Evolutionary conservation across 106 monocot genomes (phyloP).

Genomic region (Dendrobium catenatum): DNA sequence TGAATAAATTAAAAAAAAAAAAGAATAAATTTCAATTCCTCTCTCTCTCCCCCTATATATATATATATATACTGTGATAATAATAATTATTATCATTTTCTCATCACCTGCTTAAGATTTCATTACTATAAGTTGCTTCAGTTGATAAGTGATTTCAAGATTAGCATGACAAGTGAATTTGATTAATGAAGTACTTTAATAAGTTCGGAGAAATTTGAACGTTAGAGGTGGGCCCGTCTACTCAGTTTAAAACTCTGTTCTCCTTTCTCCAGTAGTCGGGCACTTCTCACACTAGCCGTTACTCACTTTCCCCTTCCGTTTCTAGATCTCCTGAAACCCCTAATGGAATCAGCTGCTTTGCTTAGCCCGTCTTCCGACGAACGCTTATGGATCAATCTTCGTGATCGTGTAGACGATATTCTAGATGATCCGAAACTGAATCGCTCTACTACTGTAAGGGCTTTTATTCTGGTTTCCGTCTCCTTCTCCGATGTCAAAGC

Average conservation of each 20-base stretch:
- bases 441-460: neutral
- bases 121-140: too few relatives aligned
- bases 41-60: too few relatives aligned
- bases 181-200: too few relatives aligned
- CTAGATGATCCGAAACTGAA: slow-evolving; percentile 42
- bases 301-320: slow-evolving; percentile 5
- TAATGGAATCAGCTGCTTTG: slow-evolving; percentile 29
- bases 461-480: neutral
- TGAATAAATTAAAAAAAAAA: too few relatives aligned
- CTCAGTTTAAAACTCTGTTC: neutral
- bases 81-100: too few relatives aligned
- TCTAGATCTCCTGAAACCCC: neutral
- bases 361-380: slow-evolving; percentile 54
- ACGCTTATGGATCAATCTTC: slow-evolving; percentile 58
- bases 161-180: too few relatives aligned
- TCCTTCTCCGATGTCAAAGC: neutral
- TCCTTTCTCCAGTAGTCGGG: neutral
- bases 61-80: too few relatives aligned
- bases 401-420: slow-evolving; percentile 50
- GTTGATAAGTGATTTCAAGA: too few relatives aligned
- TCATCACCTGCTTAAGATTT: too few relatives aligned
- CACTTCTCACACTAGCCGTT: slow-evolving; percentile 17
- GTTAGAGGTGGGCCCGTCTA: slow-evolving; percentile 1
- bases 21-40: too few relatives aligned
- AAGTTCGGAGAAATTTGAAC: neutral